Evolutionary conservation across 2,329 filamentous ascomycete species (phyloP), one percentile per base, ranked within the genome.

Genomic region (Claviceps humidiphila): DNA sequence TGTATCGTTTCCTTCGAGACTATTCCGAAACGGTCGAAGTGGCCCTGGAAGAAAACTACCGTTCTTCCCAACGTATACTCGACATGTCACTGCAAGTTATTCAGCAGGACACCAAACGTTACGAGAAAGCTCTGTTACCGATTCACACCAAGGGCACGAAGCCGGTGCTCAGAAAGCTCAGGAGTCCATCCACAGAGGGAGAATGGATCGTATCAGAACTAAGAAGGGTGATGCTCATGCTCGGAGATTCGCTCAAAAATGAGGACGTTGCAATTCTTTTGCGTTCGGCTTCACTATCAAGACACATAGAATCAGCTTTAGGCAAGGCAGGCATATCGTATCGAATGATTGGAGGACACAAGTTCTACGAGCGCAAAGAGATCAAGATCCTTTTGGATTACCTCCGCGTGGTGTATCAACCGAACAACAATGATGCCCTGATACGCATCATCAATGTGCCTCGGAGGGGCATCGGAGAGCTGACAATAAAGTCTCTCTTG

Each of bases 311-410:
- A 68, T 78, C 82, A 22, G 84, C 85, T 2, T 73, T 97, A 42
- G 88, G 85, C 14, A 88, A 85, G 60, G 80, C 81, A 11, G 89
- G 89, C 1, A 81, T 97, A 42, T 78, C 89, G 0, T 98, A 97
- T 67, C 82, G 82, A 49, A 96, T 97, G 90, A 84, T 97, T 50
- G 91, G 80, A 40, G 91, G 93, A 2, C 80, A 82, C 56, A 86
- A 87, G 54, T 98, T 98, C 65, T 97, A 94, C 61, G 93, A 98
- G 59, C 82, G 93, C 50, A 78, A 81, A 3, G 91, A 98, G 64
- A 85, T 97, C 63, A 94, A 93, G 65, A 76, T 89, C 6, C 65
- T 97, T 0, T 69, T 97, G 4, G 89, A 96, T 64, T 97, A 98
- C 64, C 73, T 97, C 14, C 80, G 89, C 37, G 84, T 94, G 3